Evolutionary conservation across 352 stramenopile species (phyloP).

Genomic region (Pythium sukuiense): DNA sequence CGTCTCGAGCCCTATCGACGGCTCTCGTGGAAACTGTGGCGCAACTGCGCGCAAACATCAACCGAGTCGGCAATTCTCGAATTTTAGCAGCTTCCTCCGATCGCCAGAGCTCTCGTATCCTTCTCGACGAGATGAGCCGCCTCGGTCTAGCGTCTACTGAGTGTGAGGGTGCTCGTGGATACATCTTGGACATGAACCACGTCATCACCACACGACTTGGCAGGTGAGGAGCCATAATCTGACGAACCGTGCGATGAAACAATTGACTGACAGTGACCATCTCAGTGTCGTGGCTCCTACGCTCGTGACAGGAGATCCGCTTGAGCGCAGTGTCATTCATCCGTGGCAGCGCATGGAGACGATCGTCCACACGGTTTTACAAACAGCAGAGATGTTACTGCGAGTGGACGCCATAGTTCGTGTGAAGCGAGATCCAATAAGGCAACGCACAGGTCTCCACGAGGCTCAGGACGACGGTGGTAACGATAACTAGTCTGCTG

Average conservation of each 20-base stretch:
- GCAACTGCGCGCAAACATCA: constrained; percentile 18
- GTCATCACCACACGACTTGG: constrained; percentile 23
- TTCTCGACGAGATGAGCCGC: constrained; percentile 20
- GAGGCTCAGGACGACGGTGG: constrained; percentile 12
- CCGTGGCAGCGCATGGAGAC: constrained; percentile 47
- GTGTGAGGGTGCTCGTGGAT: neutral
- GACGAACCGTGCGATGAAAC: neutral
- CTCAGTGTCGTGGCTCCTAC: constrained; percentile 39
- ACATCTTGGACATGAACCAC: constrained; percentile 35
- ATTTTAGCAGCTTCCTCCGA: neutral
- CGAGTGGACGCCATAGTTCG: constrained; percentile 47
- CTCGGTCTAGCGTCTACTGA: neutral
- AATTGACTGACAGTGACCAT: neutral
- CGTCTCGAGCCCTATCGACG: constrained; percentile 14
- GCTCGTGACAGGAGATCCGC: constrained; percentile 40
- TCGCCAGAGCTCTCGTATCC: neutral
- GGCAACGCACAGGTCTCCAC: constrained; percentile 1
- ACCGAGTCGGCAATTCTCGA: neutral
- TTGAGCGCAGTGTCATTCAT: constrained; percentile 42
- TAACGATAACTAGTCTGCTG: neutral
- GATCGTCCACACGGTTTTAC: constrained; percentile 46
- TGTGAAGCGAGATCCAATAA: constrained; percentile 16
- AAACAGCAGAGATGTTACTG: constrained; percentile 61
- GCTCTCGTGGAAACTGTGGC: constrained; percentile 18
- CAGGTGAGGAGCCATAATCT: constrained; percentile 1